Percentiles rank a stretch among this genome's conserved stretches.
Conservation (phyloP, 768 basidiomycete genomes). For the Lactarius tabidus region DNA sequence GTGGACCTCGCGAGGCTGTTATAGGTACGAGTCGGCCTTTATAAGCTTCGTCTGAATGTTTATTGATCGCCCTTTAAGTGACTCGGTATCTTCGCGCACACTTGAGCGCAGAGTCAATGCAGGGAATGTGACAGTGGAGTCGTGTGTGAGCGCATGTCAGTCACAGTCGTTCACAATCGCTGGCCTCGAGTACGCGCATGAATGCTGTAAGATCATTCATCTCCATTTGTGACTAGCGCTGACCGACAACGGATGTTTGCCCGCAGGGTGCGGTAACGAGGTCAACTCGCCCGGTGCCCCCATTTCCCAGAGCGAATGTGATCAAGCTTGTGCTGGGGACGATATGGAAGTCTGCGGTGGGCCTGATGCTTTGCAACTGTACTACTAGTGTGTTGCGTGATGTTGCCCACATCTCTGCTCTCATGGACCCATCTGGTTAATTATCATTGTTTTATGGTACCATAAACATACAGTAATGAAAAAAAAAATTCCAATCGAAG, state of each 20-base stretch:
- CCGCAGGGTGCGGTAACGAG: slow-evolving; percentile 1
- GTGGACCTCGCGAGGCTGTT: background rate
- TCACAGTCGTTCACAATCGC: background rate
- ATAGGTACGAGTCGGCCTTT: background rate
- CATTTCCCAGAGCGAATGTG: background rate
- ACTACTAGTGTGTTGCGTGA: background rate
- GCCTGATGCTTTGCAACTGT: background rate
- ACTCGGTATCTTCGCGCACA: background rate
- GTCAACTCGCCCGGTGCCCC: background rate
- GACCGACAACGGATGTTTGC: background rate
- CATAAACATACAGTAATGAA: too few species aligned
- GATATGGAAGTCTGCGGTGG: slow-evolving; percentile 2
- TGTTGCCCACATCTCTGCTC: background rate
- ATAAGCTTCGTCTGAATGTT: background rate
- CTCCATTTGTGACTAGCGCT: background rate
- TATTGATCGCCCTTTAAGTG: background rate
- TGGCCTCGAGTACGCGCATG: slow-evolving; percentile 5
- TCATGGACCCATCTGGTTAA: background rate
- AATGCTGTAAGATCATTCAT: background rate
- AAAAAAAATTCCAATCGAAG: too few species aligned
- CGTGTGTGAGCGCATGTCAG: background rate
- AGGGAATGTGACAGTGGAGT: slow-evolving; percentile 3
- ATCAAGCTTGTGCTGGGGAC: background rate
- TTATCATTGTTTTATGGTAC: too few species aligned
- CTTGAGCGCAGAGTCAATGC: background rate